These are phyloP conservation scores for Monosporascus sp. DNA, from an alignment of 2,329 filamentous ascomycete genomes.

Conservation along the genomic window DNA sequence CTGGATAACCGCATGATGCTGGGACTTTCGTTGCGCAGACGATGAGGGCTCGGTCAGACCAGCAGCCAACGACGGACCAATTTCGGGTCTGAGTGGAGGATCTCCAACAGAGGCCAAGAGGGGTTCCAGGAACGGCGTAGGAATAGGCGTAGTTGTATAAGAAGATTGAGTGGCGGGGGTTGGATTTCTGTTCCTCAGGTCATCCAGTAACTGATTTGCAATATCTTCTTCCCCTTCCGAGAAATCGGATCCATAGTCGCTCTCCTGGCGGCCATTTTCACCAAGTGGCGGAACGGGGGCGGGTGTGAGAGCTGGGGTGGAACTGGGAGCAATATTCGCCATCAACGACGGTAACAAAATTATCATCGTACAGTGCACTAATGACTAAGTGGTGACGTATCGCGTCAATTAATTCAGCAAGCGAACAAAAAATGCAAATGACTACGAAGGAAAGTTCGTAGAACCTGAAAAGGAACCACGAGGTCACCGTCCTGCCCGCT, in stretches of 20 bases:
- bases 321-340: not conserved
- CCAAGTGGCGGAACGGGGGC: not conserved
- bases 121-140: not conserved
- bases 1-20: constrained; percentile 1
- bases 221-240: constrained; percentile 24
- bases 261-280: constrained; percentile 9
- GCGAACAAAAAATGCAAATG: too few species aligned
- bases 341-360: not conserved
- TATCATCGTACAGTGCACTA: too few species aligned
- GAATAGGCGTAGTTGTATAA: not conserved
- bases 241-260: constrained; percentile 30
- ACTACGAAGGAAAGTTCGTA: too few species aligned
- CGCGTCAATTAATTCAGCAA: too few species aligned
- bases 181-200: constrained; percentile 2
- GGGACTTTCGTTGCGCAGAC: not conserved
- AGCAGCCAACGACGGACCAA: not conserved
- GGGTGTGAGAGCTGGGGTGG: not conserved
- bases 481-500: too few species aligned
- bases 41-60: not conserved
- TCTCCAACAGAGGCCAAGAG: not conserved
- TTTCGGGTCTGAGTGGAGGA: not conserved
- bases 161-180: not conserved
- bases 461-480: too few species aligned
- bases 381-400: too few species aligned
- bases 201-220: constrained; percentile 22